Evolutionary conservation across 2,329 filamentous ascomycete genomes (phyloP).

Genomic region (Alternaria novae-zelandiae): DNA sequence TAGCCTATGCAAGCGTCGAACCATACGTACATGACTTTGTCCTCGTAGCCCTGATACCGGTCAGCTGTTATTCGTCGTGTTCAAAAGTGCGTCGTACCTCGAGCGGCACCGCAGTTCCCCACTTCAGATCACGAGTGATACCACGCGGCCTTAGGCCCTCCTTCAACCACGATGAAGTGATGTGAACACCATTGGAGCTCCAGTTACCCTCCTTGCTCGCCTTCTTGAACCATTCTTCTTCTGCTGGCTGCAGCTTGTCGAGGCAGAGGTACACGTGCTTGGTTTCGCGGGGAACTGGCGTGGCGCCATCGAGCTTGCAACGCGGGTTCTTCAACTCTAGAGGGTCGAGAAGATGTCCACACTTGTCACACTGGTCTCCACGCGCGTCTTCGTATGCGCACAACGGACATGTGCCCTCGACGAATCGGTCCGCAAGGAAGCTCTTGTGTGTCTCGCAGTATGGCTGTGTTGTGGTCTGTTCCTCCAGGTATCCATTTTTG

Average conservation of each 20-base stretch:
- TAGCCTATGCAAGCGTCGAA: constrained; percentile 95
- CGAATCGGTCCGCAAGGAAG: constrained; percentile 65
- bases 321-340: constrained; percentile 64
- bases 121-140: constrained; percentile 91
- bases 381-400: constrained; percentile 64
- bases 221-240: constrained; percentile 78
- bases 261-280: constrained; percentile 91
- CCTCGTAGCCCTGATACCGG: constrained; percentile 61
- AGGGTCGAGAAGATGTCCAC: constrained; percentile 55
- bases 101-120: constrained; percentile 73
- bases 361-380: constrained; percentile 63
- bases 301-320: constrained; percentile 88
- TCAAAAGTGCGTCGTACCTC: constrained; percentile 31
- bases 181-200: constrained; percentile 76
- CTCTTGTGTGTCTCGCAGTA: constrained; percentile 76
- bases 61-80: constrained; percentile 5
- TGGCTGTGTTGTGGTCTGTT: constrained; percentile 85
- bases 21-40: constrained; percentile 91
- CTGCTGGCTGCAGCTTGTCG: constrained; percentile 78
- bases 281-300: constrained; percentile 79
- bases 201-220: constrained; percentile 76
- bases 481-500: constrained; percentile 86
- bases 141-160: constrained; percentile 85
- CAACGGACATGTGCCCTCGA: constrained; percentile 78
- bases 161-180: constrained; percentile 81